Conservation (phyloP, 2,329 filamentous ascomycete species). For the Botrytis medusae region DNA sequence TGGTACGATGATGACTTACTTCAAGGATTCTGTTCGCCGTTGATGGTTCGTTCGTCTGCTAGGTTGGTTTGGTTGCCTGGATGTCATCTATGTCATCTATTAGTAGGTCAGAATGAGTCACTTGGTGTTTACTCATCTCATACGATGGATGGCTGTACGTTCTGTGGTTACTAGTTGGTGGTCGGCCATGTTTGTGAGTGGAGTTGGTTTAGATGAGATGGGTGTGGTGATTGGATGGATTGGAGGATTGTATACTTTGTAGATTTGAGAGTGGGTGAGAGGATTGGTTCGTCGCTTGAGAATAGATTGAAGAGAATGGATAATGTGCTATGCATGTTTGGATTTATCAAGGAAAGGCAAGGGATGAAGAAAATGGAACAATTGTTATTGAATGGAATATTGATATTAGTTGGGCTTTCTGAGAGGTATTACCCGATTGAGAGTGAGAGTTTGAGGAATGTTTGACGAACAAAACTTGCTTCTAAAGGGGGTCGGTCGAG, state of each 20-base stretch:
- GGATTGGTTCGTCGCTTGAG: background rate
- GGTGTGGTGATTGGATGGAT: background rate
- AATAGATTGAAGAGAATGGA: background rate
- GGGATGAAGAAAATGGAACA: background rate
- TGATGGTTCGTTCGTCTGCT: background rate
- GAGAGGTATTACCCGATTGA: background rate
- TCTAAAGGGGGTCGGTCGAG: background rate
- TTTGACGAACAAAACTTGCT: background rate
- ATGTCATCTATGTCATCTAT: background rate
- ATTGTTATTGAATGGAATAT: background rate
- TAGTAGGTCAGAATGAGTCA: background rate
- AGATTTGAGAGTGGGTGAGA: background rate
- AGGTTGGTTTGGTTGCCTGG: background rate
- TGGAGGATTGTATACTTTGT: background rate
- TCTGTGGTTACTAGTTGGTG: background rate
- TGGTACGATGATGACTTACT: too few relatives aligned
- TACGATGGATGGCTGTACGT: background rate
- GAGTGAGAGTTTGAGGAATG: background rate
- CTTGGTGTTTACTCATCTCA: background rate
- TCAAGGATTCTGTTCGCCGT: background rate
- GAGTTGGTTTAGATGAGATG: background rate
- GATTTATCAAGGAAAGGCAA: background rate
- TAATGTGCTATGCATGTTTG: background rate
- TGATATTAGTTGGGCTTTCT: background rate
- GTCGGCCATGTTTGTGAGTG: background rate